phyloP scores from a whole-genome alignment of 1,139 yeast species.

The Diutina neorugosa region DNA sequence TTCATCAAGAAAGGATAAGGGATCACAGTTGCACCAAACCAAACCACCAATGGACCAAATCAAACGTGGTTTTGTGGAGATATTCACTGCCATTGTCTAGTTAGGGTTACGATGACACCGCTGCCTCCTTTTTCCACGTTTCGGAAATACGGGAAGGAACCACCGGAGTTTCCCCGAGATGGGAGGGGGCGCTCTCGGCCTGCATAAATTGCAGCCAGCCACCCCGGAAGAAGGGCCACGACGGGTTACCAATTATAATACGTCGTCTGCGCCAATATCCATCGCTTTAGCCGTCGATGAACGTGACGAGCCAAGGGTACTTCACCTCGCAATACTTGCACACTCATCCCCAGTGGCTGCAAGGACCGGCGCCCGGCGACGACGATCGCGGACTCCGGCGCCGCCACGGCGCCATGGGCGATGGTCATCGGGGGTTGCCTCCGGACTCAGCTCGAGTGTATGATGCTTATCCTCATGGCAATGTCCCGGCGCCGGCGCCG shows the following conservation, averaged over 20 bases:
- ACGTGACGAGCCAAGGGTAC: slow-evolving; percentile 4
- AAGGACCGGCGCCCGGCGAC: neutral
- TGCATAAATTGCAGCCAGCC: neutral
- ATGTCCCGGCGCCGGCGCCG: neutral
- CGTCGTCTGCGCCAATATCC: neutral
- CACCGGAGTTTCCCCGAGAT: neutral
- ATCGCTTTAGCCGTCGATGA: neutral
- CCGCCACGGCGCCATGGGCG: neutral
- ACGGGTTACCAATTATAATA: no score
- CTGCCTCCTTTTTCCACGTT: no score
- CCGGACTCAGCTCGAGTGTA: neutral
- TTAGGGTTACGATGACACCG: no score
- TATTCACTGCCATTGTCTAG: no score
- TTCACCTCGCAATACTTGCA: slow-evolving; percentile 2
- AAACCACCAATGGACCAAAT: no score
- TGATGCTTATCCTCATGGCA: neutral
- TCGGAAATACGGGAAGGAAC: no score
- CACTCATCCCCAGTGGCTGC: slow-evolving; percentile 1
- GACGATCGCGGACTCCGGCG: neutral
- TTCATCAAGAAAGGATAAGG: no score
- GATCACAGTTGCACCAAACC: no score
- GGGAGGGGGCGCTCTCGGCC: neutral
- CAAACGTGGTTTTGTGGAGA: no score
- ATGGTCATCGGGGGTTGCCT: neutral
- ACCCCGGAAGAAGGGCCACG: neutral